Base-by-base conservation (phyloP, 2,329 filamentous ascomycete species). In the Cladosporium sp. region DNA sequence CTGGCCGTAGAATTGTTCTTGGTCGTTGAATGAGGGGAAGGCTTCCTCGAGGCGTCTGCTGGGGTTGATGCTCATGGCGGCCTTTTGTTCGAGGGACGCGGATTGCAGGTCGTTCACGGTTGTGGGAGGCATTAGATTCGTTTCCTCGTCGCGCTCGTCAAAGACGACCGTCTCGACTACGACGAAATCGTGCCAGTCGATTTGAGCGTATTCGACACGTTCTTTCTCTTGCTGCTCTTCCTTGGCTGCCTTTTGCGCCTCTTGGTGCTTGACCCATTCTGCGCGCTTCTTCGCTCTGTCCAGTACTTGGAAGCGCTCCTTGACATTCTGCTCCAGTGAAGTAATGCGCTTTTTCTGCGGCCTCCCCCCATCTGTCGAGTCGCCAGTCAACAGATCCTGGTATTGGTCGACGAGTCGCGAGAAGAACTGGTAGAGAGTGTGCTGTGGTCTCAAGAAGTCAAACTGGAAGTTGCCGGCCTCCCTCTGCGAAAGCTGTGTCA, bases 151-250 rank as follows among this genome's bases (percentile, higher is more conserved):
- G 46, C 87, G 86, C 71, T 97, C 93, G 66, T 88, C 93, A 78
- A 99, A 99, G 18, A 92, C 84, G 63, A 99, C 93, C 0, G 93
- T 97, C 79, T 97, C 95, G 53, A 97, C 93, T 23, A 99, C 91
- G 37, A 94, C 89, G 73, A 99, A 99, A 76, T 98, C 94, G 75
- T 96, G 92, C 95, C 95, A 99, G 78, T 99, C 95, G 69, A 99
- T 95, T 72, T 95, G 90, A 1, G 91, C 90, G 78, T 95, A 90
- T 62, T 85, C 85, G 59, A 88, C 76, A 73, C 89, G 89, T 77
- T 97, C 91, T 73, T 92, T 88, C 75, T 96, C 91, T 49, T 90
- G 90, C 69, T 93, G 88, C 74, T 96, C 92, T 73, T 96, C 93
- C 75, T 93, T 93, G 82, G 93, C 91, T 72, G 89, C 87, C 77